These are phyloP conservation scores for Mycena maculata DNA, from an alignment of 768 basidiomycete genomes.

Conservation along the genomic window DNA sequence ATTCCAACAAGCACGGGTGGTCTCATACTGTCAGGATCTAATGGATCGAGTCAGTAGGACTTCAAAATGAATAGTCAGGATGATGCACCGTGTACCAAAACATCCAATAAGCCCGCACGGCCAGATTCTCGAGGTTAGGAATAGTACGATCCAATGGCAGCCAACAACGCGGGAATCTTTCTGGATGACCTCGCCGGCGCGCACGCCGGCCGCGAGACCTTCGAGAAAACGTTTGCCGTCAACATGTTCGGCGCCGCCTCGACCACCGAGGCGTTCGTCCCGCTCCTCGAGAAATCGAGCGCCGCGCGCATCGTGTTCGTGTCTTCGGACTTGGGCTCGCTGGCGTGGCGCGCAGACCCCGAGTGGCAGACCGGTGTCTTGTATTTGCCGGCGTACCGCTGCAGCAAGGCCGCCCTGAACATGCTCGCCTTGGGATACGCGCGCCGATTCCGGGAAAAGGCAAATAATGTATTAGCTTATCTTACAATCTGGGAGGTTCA, in stretches of 20 bases:
- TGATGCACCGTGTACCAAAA: too few relatives aligned
- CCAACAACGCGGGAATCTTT: constrained; percentile 21
- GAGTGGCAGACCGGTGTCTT: not conserved
- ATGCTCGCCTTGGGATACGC: not conserved
- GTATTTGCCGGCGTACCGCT: not conserved
- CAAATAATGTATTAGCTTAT: too few relatives aligned
- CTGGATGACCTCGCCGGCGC: not conserved
- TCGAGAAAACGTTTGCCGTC: constrained; percentile 15
- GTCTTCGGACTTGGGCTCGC: constrained; percentile 22
- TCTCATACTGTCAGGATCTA: too few relatives aligned
- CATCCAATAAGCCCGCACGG: too few relatives aligned
- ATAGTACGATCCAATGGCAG: too few relatives aligned
- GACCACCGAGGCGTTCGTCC: constrained; percentile 25
- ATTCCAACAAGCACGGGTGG: too few relatives aligned
- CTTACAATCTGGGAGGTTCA: too few relatives aligned
- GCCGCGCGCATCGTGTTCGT: constrained; percentile 22
- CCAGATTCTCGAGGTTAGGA: too few relatives aligned
- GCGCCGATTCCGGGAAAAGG: not conserved
- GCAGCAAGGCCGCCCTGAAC: constrained; percentile 20
- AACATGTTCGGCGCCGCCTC: constrained; percentile 17
- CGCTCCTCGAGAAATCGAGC: constrained; percentile 20
- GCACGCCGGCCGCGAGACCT: not conserved
- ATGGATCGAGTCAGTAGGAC: too few relatives aligned
- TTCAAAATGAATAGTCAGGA: too few relatives aligned
- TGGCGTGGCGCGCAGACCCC: constrained; percentile 10